Conservation (phyloP, 306 rosid genomes). For the Fragaria ananassa region DNA sequence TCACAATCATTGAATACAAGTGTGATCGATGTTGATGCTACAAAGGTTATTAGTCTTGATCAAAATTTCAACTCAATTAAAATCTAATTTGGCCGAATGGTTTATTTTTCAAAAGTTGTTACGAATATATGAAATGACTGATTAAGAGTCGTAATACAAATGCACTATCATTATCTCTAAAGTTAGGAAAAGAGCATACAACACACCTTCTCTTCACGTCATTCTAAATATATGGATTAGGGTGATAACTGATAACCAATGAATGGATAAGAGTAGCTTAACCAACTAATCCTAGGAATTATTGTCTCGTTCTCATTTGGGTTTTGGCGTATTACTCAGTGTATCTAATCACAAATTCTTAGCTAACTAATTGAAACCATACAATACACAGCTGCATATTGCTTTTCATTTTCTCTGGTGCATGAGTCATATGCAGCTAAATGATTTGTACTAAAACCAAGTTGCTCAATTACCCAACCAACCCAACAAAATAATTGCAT, state of each 20-base stretch:
- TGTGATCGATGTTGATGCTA: background rate
- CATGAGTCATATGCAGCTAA: background rate
- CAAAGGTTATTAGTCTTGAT: background rate
- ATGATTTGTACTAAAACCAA: background rate
- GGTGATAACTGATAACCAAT: background rate
- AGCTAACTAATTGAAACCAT: background rate
- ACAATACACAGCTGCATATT: background rate
- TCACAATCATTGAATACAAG: slow-evolving; percentile 20
- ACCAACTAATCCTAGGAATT: background rate
- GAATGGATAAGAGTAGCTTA: background rate
- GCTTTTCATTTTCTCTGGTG: background rate
- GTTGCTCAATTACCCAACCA: background rate
- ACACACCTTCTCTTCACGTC: background rate
- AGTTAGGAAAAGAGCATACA: background rate
- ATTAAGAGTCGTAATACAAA: background rate
- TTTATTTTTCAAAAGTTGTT: too few species aligned
- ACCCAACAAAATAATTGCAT: background rate
- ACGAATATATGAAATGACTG: background rate
- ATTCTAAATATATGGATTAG: background rate
- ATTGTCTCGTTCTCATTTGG: background rate
- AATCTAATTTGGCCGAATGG: background rate
- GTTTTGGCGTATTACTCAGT: background rate
- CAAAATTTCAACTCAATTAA: background rate
- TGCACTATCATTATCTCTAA: background rate
- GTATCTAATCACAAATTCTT: background rate